phyloP scores from a whole-genome alignment of 192 early-diverging fungal genomes.

The Coemansia sp. region DNA sequence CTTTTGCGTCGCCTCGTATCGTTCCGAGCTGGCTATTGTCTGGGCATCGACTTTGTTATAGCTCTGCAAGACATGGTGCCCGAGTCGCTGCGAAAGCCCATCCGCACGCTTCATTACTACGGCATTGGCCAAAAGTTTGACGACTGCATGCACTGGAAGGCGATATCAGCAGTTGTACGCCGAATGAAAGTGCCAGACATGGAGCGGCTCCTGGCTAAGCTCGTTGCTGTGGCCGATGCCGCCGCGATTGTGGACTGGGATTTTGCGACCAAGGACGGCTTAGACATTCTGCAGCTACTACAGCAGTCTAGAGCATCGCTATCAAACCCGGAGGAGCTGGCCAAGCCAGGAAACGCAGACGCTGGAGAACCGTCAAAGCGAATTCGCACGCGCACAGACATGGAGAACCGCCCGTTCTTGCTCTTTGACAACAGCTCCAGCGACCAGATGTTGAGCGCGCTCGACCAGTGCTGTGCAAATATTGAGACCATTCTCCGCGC shows the following conservation, averaged over 20 bases:
- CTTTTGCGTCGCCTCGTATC: slow-evolving; percentile 52
- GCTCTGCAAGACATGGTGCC: slow-evolving; percentile 58
- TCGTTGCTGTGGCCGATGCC: slow-evolving; percentile 3
- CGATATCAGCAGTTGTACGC: slow-evolving; percentile 41
- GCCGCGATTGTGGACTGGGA: slow-evolving; percentile 20
- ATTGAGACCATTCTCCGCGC: slow-evolving; percentile 31
- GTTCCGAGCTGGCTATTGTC: slow-evolving; percentile 64
- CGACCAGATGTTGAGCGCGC: slow-evolving; percentile 38
- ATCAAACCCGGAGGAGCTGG: slow-evolving; percentile 9
- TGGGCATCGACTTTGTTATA: slow-evolving; percentile 63
- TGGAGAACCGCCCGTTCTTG: slow-evolving; percentile 47
- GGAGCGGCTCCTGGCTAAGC: slow-evolving; percentile 26
- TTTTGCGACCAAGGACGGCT: slow-evolving; percentile 14
- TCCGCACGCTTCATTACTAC: slow-evolving; percentile 68
- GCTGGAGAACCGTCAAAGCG: slow-evolving; percentile 21
- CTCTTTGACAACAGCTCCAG: slow-evolving; percentile 45
- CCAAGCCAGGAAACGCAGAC: neutral
- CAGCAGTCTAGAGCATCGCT: slow-evolving; percentile 18
- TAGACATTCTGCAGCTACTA: slow-evolving; percentile 21
- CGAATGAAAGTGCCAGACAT: slow-evolving; percentile 48
- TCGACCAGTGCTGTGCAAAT: slow-evolving; percentile 33
- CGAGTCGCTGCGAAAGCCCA: slow-evolving; percentile 56
- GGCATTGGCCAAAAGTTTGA: slow-evolving; percentile 54
- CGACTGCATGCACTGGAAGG: slow-evolving; percentile 49
- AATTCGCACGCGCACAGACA: slow-evolving; percentile 48